Evolutionary conservation across 192 early-diverging fungal genomes (phyloP), one percentile per base, ranked within the genome.

Genomic region (Coemansia sp.): DNA sequence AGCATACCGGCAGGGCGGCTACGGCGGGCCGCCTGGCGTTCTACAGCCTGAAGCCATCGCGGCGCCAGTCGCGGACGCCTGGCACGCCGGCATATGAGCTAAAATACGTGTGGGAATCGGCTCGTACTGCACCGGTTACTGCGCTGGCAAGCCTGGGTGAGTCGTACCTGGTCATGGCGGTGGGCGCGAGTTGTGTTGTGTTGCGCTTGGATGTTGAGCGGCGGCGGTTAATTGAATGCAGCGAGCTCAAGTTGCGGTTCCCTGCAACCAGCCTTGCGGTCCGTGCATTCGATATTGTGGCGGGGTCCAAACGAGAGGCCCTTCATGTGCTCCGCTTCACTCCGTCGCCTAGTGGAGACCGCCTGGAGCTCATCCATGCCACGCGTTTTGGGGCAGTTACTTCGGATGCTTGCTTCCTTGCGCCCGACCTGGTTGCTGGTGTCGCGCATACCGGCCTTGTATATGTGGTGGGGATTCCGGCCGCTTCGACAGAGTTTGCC

Each of bases 21-120:
- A 37, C 11, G 13, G 44, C 48, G 21, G 68, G 68, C 0, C 68
- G 68, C 3, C 17, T 71, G 28, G 40, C 56, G 8, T 64, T 71
- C 25, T 71, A 60, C 43, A 64, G 30, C 12, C 47, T 71, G n/a
- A 71, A 71, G 38, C 23, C 37, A 18, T 6, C 25, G 3, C 56
- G 46, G 20, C 58, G 66, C 50, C 56, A 61, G 34, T 7, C 34
- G 10, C 47, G 42, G 1, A 29, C 38, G 4, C 11, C 28, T 21
- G 44, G 14, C 32, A 25, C 29, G 31, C n/a, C 51, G 16, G 8
- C 26, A 14, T 64, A 54, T 14, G 67, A 63, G 47, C 61, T 71
- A n/a, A 53, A 51, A 8, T 64, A 55, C 32, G 56, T 64, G 19
- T 71, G 68, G 68, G 68, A 64, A 33, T 71, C 68, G 3, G 55